Percentiles rank a stretch among this genome's conserved stretches.
Evolutionary conservation across 208 protist genomes (phyloP).

Genomic region (Leishmania mexicana): DNA sequence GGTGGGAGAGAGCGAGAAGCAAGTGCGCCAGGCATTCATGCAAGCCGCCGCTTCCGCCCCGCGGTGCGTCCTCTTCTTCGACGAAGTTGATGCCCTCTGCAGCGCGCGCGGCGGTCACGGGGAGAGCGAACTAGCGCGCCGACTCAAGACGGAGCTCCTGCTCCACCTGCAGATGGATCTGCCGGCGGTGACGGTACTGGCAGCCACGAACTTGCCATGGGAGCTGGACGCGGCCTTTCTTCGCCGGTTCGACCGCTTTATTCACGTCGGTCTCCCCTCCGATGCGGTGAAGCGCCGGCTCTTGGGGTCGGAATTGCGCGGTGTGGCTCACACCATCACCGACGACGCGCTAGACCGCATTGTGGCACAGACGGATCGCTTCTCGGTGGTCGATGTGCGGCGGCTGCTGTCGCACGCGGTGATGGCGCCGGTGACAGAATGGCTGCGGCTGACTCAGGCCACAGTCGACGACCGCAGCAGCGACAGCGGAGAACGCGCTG

Average conservation of each 20-base stretch:
- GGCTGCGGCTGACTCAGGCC: constrained; percentile 35
- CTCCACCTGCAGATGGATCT: constrained; percentile 89
- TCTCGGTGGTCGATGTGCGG: constrained; percentile 93
- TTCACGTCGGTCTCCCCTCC: constrained; percentile 86
- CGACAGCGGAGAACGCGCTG: neutral
- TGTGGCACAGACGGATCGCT: constrained; percentile 61
- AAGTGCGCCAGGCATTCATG: constrained; percentile 95
- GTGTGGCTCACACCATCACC: constrained; percentile 44
- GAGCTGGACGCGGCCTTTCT: constrained; percentile 89
- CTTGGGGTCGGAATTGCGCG: constrained; percentile 33
- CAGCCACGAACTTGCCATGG: constrained; percentile 93
- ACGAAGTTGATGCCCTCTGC: constrained; percentile 95
- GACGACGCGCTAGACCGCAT: constrained; percentile 47
- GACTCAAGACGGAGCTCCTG: constrained; percentile 99
- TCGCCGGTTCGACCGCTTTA: constrained; percentile 87
- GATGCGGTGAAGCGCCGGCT: constrained; percentile 35
- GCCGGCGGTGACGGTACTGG: constrained; percentile 75
- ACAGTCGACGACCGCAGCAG: constrained; percentile 39
- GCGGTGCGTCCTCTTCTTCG: constrained; percentile 92
- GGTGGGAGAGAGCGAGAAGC: constrained; percentile 97
- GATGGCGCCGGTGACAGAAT: constrained; percentile 93
- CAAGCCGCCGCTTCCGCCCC: constrained; percentile 39
- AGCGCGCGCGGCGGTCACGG: constrained; percentile 60
- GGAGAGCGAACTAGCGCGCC: constrained; percentile 90
- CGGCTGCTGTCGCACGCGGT: constrained; percentile 91